phyloP scores from a whole-genome alignment of 768 basidiomycete species.

The Rossbeevera mucosa region DNA sequence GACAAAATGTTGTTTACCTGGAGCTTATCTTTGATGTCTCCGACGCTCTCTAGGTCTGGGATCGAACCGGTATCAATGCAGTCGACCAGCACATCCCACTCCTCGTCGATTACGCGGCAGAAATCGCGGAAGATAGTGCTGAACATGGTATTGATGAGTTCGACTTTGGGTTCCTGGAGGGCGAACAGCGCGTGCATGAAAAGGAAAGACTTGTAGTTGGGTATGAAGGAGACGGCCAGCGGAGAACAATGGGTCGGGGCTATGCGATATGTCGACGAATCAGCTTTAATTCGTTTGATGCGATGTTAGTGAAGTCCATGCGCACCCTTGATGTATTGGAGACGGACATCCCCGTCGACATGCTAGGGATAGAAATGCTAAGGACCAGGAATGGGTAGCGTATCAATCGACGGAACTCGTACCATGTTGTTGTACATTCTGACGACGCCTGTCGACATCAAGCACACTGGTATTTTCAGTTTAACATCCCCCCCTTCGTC shows the following conservation, averaged over 20 bases:
- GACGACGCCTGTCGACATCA: slow-evolving; percentile 22
- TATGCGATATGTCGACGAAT: slow-evolving; percentile 7
- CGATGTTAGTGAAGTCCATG: too few relatives aligned
- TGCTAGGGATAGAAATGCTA: slow-evolving; percentile 7
- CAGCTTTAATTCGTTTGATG: not conserved
- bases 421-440: slow-evolving; percentile 22
- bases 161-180: slow-evolving; percentile 18
- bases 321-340: slow-evolving; percentile 8
- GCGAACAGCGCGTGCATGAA: slow-evolving; percentile 22
- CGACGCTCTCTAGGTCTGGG: slow-evolving; percentile 11
- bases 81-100: slow-evolving; percentile 20
- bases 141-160: slow-evolving; percentile 22
- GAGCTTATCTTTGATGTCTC: slow-evolving; percentile 13
- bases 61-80: slow-evolving; percentile 15
- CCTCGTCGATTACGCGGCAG: slow-evolving; percentile 15
- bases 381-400: not conserved
- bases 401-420: not conserved
- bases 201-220: slow-evolving; percentile 20
- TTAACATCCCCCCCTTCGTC: slow-evolving; percentile 9
- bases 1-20: not conserved
- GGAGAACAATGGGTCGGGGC: slow-evolving; percentile 15
- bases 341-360: slow-evolving; percentile 11
- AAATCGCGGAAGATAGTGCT: slow-evolving; percentile 20
- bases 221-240: slow-evolving; percentile 15
- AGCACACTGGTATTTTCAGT: slow-evolving; percentile 11